Conservation (phyloP, 1,284 basidiomycete genomes). For the Taiwanofungus camphoratus region DNA sequence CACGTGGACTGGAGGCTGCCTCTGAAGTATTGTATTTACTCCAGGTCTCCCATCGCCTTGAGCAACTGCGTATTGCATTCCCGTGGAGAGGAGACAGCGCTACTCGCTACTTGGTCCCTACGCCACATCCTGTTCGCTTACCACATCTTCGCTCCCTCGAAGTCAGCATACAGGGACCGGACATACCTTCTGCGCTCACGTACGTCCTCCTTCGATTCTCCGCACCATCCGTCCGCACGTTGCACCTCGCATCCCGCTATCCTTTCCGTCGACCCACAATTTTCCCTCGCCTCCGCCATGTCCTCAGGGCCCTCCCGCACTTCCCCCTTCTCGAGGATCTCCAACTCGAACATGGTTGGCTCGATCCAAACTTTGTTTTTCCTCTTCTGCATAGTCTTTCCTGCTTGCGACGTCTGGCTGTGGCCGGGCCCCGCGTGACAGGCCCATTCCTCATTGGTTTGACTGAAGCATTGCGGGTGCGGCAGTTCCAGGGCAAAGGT, state of each 20-base stretch:
- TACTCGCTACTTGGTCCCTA: slow-evolving; percentile 15
- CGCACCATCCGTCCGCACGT: slow-evolving; percentile 19
- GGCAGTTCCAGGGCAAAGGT: slow-evolving; percentile 12
- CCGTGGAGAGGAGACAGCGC: slow-evolving; percentile 18
- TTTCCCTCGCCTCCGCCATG: slow-evolving; percentile 22
- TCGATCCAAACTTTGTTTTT: slow-evolving; percentile 24
- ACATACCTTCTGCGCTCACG: slow-evolving; percentile 25
- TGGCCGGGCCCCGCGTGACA: slow-evolving; percentile 21
- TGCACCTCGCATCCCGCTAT: slow-evolving; percentile 16
- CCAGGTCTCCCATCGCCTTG: slow-evolving; percentile 19
- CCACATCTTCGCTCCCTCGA: slow-evolving; percentile 19
- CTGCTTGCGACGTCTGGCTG: slow-evolving; percentile 22
- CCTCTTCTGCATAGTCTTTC: slow-evolving; percentile 22
- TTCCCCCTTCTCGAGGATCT: slow-evolving; percentile 20
- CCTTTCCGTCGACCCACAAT: slow-evolving; percentile 8
- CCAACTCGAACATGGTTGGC: slow-evolving; percentile 25
- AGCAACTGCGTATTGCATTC: slow-evolving; percentile 22
- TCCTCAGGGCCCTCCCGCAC: slow-evolving; percentile 24
- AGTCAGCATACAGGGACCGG: slow-evolving; percentile 19
- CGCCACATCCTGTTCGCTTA: slow-evolving; percentile 15
- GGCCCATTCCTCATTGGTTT: slow-evolving; percentile 19
- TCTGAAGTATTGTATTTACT: slow-evolving; percentile 30
- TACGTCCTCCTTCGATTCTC: slow-evolving; percentile 21
- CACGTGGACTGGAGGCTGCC: slow-evolving; percentile 26
- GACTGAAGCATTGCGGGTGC: slow-evolving; percentile 14